A percentile compares a stretch with the other conserved stretches of the same genome.
Evolutionary conservation across 495 filamentous ascomycete genomes (phyloP).

Genomic region (Aspergillus panamensis): DNA sequence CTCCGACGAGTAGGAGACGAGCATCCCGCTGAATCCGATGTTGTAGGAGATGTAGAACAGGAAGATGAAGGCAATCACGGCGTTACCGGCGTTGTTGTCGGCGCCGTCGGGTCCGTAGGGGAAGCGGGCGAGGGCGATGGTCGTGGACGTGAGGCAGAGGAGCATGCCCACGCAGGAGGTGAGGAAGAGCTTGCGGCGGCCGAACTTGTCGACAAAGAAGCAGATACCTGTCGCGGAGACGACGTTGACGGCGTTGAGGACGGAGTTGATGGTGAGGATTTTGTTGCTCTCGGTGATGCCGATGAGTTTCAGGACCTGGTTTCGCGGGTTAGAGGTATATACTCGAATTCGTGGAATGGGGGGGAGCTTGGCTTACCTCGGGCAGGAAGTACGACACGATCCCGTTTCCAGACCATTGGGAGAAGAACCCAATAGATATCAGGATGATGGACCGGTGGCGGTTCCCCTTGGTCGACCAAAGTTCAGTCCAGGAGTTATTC

Average conservation of each 20-base stretch:
- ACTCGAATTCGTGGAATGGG: neutral
- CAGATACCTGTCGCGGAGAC: conserved; percentile 10
- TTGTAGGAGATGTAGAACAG: conserved; percentile 55
- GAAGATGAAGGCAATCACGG: conserved; percentile 58
- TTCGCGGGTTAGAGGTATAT: neutral
- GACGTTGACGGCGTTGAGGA: conserved; percentile 11
- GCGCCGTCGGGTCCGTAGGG: neutral
- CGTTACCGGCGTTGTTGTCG: conserved; percentile 35
- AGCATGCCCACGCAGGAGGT: conserved; percentile 6
- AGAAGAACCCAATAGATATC: conserved; percentile 12
- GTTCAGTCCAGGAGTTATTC: conserved; percentile 2
- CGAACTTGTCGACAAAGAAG: conserved; percentile 13
- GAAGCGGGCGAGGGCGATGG: conserved; percentile 11
- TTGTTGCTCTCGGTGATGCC: conserved; percentile 7
- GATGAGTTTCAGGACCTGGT: conserved; percentile 9
- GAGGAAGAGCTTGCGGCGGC: conserved; percentile 10
- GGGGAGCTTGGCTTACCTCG: neutral
- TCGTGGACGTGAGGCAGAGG: conserved; percentile 5
- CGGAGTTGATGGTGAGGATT: conserved; percentile 5
- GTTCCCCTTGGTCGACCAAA: conserved; percentile 9
- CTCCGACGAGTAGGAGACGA: conserved; percentile 62
- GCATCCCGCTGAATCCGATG: conserved; percentile 57
- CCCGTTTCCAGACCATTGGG: conserved; percentile 11
- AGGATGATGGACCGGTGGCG: conserved; percentile 8
- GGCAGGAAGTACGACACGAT: conserved; percentile 12